Base-by-base conservation (phyloP, 1,284 basidiomycete species). In the Grifola frondosa region DNA sequence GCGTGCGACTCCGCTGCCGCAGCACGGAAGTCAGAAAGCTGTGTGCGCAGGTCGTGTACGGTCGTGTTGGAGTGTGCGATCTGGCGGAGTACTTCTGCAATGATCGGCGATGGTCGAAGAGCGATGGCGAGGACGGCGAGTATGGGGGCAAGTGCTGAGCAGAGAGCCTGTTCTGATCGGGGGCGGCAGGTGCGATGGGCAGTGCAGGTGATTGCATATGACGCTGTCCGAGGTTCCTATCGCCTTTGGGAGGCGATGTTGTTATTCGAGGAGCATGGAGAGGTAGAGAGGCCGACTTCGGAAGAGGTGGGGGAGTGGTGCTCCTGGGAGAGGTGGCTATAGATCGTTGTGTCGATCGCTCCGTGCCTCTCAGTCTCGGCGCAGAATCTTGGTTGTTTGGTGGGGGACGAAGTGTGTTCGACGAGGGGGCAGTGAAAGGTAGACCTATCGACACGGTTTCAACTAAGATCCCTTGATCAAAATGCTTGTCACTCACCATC, bases 221-320 rank as follows among this genome's bases (percentile, higher is more conserved):
- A 24, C 50, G 57, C 21, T 48, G 52, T 24, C 22, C 24, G 32
- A 42, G 52, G 10, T 29, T 23, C 28, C 53, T 57, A 35, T 58
- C 55, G 23, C 39, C 42, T 35, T 57, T 60, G 8, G 54, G 51
- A 20, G 63, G 53, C 35, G 70, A 58, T 16, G 70, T 55, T 38
- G 62, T 59, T 19, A 53, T 42, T 10, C 75, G 72, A 21, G 74
- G 67, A 10, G 78, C 69, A 56, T 91, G 89, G 44, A 91, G 65
- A 28, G 89, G 88, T 2, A 91, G 64, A 16, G 84, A 84, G 9
- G 76, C 87, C 7, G 87, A 85, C 63, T 88, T 86, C n/a, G 88
- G 87, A 17, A 91, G 70, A 31, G 88, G 88, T 3, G 88, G 88
- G 3, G 88, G 88, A 0, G 84, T 82, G 13, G 74, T 77, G 57